Percentiles rank a stretch among this genome's conserved stretches.
These are phyloP conservation scores for Pythium volutum DNA, from an alignment of 352 stramenopile species.

Conservation along the genomic window DNA sequence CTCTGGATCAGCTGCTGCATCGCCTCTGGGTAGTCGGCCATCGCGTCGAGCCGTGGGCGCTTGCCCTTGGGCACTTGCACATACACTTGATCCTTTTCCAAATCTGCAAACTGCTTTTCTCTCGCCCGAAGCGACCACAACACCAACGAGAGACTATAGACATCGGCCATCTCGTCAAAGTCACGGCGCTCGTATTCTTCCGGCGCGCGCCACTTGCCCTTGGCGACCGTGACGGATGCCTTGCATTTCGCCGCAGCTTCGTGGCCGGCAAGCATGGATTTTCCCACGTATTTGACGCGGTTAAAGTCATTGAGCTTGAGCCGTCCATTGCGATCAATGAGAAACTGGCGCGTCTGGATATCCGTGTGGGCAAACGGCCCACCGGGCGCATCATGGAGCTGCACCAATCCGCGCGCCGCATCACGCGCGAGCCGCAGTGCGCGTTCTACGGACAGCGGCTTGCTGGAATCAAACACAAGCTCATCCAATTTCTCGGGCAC, in stretches of 20 bases:
- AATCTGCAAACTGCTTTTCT: conserved; percentile 40
- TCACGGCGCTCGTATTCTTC: conserved; percentile 55
- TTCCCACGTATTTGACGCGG: conserved; percentile 66
- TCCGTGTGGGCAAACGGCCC: conserved; percentile 79
- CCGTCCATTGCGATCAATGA: conserved; percentile 52
- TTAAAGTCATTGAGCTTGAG: conserved; percentile 84
- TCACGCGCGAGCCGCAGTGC: conserved; percentile 50
- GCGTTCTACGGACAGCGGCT: conserved; percentile 41
- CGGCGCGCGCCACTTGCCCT: conserved; percentile 76
- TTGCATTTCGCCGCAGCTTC: conserved; percentile 53
- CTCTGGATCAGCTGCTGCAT: conserved; percentile 67
- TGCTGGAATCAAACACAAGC: conserved; percentile 49
- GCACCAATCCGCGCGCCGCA: conserved; percentile 53
- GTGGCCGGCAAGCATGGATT: conserved; percentile 32
- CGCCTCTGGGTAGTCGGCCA: conserved; percentile 53
- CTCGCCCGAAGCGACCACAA: conserved; percentile 58
- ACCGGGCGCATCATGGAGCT: conserved; percentile 59
- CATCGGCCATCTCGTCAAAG: conserved; percentile 59
- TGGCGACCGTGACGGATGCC: conserved; percentile 58
- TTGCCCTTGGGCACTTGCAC: conserved; percentile 40
- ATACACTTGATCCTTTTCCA: conserved; percentile 55
- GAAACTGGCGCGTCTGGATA: conserved; percentile 76
- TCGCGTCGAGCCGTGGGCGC: conserved; percentile 41
- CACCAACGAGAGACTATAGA: conserved; percentile 72
- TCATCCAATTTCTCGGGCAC: conserved; percentile 59